A percentile compares a stretch with the other conserved stretches of the same genome.
phyloP scores from a whole-genome alignment of 176 grass and related monocot genomes.

The Musa schizocarpa region DNA sequence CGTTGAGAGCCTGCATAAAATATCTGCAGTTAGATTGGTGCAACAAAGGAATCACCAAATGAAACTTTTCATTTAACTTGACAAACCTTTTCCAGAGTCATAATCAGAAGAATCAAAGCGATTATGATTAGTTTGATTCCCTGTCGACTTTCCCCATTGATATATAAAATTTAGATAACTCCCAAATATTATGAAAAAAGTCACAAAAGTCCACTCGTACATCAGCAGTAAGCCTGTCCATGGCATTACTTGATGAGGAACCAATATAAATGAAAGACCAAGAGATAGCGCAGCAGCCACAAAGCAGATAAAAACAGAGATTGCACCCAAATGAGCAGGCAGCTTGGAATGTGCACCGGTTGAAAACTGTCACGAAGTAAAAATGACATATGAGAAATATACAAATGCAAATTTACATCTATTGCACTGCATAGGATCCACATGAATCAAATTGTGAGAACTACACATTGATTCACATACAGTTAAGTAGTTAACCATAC shows the following conservation, averaged over 20 bases:
- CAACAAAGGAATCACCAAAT: background rate
- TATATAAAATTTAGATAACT: slow-evolving; percentile 57
- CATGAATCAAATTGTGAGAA: background rate
- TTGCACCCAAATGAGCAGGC: slow-evolving; percentile 51
- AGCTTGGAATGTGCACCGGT: slow-evolving; percentile 38
- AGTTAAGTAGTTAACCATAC: too few relatives aligned
- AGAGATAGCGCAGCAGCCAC: slow-evolving; percentile 45
- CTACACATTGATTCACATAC: too few relatives aligned
- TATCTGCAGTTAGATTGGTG: slow-evolving; percentile 12
- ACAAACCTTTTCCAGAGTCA: slow-evolving; percentile 56
- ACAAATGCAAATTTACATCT: background rate
- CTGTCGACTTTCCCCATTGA: slow-evolving; percentile 49
- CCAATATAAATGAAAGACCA: slow-evolving; percentile 51
- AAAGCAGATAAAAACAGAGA: slow-evolving; percentile 51
- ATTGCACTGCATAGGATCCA: slow-evolving; percentile 8
- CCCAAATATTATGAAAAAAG: slow-evolving; percentile 69
- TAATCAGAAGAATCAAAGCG: slow-evolving; percentile 43
- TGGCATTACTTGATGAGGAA: slow-evolving; percentile 73
- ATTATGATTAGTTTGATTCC: slow-evolving; percentile 37
- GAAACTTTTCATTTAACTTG: slow-evolving; percentile 9
- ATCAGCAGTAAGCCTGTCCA: slow-evolving; percentile 79
- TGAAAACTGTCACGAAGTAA: slow-evolving; percentile 39
- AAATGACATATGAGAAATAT: slow-evolving; percentile 1
- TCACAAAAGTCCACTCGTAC: slow-evolving; percentile 63
- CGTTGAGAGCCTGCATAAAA: slow-evolving; percentile 56